Base-by-base conservation (phyloP, 2,329 filamentous ascomycete species). In the Monascus ruber region DNA sequence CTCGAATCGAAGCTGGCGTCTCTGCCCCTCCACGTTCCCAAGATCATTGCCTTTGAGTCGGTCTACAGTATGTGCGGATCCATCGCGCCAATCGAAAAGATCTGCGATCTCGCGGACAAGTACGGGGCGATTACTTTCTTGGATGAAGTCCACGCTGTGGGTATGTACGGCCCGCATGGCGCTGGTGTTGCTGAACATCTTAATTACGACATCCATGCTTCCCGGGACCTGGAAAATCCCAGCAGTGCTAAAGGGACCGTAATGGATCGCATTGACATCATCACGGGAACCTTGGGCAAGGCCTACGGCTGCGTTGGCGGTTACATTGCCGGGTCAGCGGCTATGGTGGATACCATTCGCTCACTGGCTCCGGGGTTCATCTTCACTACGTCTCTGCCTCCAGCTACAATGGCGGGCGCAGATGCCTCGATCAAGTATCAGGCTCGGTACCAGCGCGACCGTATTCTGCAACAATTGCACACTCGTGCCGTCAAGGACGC, bases 11-110 rank as follows among this genome's bases (percentile, higher is more conserved):
- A 98, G 67, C 73, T 98, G 48, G 87, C 88, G 2, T 83, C 87
- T 8, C 74, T 98, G 33, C 87, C 89, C 1, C 68, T 83, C 1
- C 75, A 91, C 44, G 77, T 85, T 29, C 91, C 91, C 42, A 98
- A 98, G 72, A 94, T 98, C 49, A 98, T 98, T 49, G 91, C 91
- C 2, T 98, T 96, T 49, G 91, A 98, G 68, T 94, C 87, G 26
- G 91, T 98, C 3, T 98, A 98, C 69, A 94, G 87, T 70, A 98
- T 98, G 91, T 98, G 91, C 59, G 91, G 91, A 46, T 94, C 87
- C 10, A 85, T 98, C 59, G 91, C 87, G 0, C 91, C 91, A 1
- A 98, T 98, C 51, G 85, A 88, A 66, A 82, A 82, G 58, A 96
- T 98, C 46, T 96, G 89, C 62, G 87, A 98, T 59, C 70, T 98